These are phyloP conservation scores for Mallotus repandus DNA, from an alignment of 441 rosid genomes.

Conservation along the genomic window DNA sequence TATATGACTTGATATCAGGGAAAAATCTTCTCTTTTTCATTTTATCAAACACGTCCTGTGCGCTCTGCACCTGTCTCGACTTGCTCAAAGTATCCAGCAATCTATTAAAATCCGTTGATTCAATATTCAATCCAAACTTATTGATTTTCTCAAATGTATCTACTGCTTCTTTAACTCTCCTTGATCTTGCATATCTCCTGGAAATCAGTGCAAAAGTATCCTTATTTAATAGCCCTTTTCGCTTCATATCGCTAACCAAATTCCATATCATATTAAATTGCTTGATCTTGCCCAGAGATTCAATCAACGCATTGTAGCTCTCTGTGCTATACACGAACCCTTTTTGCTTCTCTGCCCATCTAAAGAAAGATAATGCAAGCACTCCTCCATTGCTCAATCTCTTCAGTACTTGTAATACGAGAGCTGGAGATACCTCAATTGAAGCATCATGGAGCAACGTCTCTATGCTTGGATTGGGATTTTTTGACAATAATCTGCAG, in stretches of 20 bases:
- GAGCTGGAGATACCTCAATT: slow-evolving; percentile 43
- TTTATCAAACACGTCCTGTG: slow-evolving; percentile 80
- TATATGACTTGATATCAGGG: slow-evolving; percentile 64
- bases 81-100: slow-evolving; percentile 61
- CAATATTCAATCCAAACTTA: slow-evolving; percentile 58
- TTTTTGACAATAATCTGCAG: slow-evolving; percentile 45
- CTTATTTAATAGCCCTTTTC: slow-evolving; percentile 47
- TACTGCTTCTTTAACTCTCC: slow-evolving; percentile 68
- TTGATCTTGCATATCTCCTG: slow-evolving; percentile 68
- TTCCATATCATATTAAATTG: slow-evolving; percentile 68
- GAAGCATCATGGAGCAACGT: slow-evolving; percentile 41
- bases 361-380: slow-evolving; percentile 65
- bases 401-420: slow-evolving; percentile 57
- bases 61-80: slow-evolving; percentile 63
- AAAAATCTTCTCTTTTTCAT: slow-evolving; percentile 60
- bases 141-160: slow-evolving; percentile 68
- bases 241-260: slow-evolving; percentile 69
- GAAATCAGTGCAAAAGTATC: slow-evolving; percentile 73
- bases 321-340: slow-evolving; percentile 51
- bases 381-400: slow-evolving; percentile 74
- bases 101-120: slow-evolving; percentile 58
- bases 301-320: slow-evolving; percentile 74
- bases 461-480: slow-evolving; percentile 28
- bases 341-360: slow-evolving; percentile 72
- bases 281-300: slow-evolving; percentile 76